These are phyloP conservation scores for Ustilago nuda DNA, from an alignment of 1,284 basidiomycete species.

Conservation along the genomic window DNA sequence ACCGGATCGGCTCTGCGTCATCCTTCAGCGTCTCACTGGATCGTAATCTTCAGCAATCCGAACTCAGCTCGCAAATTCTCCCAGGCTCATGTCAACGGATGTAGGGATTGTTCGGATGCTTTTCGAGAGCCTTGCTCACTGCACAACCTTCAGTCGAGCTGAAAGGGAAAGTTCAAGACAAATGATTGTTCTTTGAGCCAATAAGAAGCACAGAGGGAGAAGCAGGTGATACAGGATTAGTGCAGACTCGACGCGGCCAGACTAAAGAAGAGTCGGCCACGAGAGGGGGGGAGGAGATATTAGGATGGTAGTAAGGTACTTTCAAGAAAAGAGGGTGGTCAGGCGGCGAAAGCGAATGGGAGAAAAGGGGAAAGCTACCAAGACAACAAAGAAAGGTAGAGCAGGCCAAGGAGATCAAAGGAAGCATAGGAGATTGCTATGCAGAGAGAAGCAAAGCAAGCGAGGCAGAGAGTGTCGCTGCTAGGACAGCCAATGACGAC, in stretches of 20 bases:
- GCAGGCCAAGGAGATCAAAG: not conserved
- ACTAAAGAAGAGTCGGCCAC: not conserved
- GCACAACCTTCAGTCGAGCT: not conserved
- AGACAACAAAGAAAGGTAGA: not conserved
- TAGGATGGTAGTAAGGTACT: not conserved
- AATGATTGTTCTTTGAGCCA: not conserved
- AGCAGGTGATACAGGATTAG: conserved; percentile 6
- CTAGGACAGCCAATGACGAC: conserved; percentile 6
- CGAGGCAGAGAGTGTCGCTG: not conserved
- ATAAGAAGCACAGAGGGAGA: not conserved
- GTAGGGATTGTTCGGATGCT: conserved; percentile 3
- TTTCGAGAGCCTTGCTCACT: not conserved
- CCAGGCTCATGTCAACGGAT: conserved; percentile 2
- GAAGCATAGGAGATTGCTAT: not conserved
- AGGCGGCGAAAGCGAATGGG: not conserved
- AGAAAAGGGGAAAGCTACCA: not conserved
- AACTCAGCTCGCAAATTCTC: conserved; percentile 4
- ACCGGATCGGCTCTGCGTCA: no score
- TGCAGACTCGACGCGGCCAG: conserved; percentile 14
- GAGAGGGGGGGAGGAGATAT: not conserved
- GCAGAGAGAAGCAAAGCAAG: conserved; percentile 4
- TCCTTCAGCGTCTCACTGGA: no score
- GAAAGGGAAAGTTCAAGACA: not conserved
- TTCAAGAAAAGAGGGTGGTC: not conserved
- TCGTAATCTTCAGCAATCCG: not conserved